phyloP scores from a whole-genome alignment of 164 flowering plant species.

The Amborella trichopoda region DNA sequence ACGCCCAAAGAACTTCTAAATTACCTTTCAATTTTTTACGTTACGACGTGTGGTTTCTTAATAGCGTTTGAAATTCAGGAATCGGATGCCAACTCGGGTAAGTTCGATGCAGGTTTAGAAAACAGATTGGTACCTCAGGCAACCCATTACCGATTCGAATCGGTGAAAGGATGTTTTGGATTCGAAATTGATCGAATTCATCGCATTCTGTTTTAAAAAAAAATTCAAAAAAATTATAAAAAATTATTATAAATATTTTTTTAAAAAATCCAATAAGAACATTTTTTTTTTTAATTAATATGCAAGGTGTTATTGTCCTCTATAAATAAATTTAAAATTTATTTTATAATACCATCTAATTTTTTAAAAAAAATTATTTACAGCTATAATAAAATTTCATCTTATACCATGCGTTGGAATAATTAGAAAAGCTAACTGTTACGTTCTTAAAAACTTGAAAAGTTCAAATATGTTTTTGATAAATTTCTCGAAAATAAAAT shows the following conservation, averaged over 20 bases:
- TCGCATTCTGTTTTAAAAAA: background rate
- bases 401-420: too few relatives aligned
- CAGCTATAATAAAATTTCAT: background rate
- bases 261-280: background rate
- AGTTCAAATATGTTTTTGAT: too few relatives aligned
- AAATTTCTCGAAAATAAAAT: too few relatives aligned
- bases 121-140: background rate
- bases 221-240: background rate
- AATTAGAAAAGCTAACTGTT: too few relatives aligned
- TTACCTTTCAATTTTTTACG: background rate
- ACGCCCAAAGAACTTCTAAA: background rate
- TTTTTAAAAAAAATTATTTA: too few relatives aligned
- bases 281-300: background rate
- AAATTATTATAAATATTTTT: background rate
- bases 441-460: too few relatives aligned
- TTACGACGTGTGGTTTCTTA: background rate
- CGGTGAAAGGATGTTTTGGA: background rate
- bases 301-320: conserved; percentile 13
- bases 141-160: background rate
- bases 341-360: too few relatives aligned
- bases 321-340: conserved; percentile 3
- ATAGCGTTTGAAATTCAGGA: background rate
- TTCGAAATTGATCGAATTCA: background rate
- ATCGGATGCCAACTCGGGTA: background rate
- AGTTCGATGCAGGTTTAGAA: background rate